Percentiles rank a stretch among this genome's conserved stretches.
phyloP scores from a whole-genome alignment of 225 moss, liverwort and hornwort species.

The Anthoceros angustus region DNA sequence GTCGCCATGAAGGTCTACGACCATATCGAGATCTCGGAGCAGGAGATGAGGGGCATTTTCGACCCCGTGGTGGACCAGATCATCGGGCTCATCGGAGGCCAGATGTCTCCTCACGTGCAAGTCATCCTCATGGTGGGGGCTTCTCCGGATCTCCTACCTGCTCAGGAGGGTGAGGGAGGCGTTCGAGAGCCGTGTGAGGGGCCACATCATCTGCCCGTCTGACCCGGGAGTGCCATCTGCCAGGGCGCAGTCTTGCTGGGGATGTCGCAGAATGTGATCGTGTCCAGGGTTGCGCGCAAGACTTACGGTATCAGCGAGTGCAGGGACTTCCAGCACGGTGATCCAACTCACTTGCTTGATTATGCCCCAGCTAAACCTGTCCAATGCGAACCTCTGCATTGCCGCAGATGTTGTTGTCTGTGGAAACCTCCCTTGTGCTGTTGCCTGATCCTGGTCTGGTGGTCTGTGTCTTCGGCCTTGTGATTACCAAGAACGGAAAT shows the following conservation, averaged over 20 bases:
- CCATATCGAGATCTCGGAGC: slow-evolving; percentile 16
- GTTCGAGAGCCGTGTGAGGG: slow-evolving; percentile 16
- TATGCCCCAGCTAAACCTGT: no score
- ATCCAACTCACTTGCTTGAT: slow-evolving; percentile 13
- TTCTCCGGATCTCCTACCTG: slow-evolving; percentile 46
- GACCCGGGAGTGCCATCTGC: slow-evolving; percentile 42
- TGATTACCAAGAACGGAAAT: no score
- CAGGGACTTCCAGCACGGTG: slow-evolving; percentile 10
- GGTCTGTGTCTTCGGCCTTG: no score
- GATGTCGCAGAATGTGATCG: slow-evolving; percentile 16
- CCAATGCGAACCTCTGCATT: slow-evolving; percentile 9
- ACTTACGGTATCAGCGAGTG: slow-evolving; percentile 27
- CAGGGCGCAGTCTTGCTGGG: slow-evolving; percentile 43
- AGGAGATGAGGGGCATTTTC: slow-evolving; percentile 31
- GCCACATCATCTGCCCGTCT: slow-evolving; percentile 27
- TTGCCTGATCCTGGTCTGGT: no score
- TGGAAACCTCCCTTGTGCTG: no score
- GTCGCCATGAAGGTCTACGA: no score
- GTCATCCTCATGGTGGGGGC: slow-evolving; percentile 44
- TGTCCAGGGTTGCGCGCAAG: slow-evolving; percentile 25
- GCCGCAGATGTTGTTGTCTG: slow-evolving; percentile 11
- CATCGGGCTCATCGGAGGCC: slow-evolving; percentile 22
- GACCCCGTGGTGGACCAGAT: slow-evolving; percentile 24
- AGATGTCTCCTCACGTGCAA: slow-evolving; percentile 16
- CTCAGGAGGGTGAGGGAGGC: slow-evolving; percentile 24